Percentiles rank a stretch among this genome's conserved stretches.
Conservation (phyloP, 2,329 filamentous ascomycete genomes). For the Colletotrichum navitas region DNA sequence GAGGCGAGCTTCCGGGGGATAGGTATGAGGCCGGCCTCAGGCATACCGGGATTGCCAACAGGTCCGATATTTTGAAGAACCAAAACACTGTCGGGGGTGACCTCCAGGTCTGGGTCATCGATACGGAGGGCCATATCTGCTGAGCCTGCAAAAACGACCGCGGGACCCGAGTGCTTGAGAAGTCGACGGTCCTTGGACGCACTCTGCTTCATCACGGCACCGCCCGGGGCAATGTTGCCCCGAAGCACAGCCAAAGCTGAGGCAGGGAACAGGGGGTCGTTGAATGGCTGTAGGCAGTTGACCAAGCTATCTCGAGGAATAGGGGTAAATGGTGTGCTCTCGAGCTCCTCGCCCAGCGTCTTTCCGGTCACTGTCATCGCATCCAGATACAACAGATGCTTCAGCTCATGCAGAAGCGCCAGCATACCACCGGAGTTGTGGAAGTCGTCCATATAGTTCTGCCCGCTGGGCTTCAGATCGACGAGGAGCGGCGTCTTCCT, state of each 20-base stretch:
- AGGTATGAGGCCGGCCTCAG: slow-evolving; percentile 77
- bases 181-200: slow-evolving; percentile 80
- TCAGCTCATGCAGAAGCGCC: slow-evolving; percentile 82
- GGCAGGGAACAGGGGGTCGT: slow-evolving; percentile 74
- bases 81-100: slow-evolving; percentile 72
- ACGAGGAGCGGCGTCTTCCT: slow-evolving; percentile 84
- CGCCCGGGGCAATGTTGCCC: slow-evolving; percentile 86
- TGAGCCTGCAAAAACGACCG: slow-evolving; percentile 78
- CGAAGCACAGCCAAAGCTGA: slow-evolving; percentile 86
- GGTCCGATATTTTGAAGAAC: slow-evolving; percentile 91
- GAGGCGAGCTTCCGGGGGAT: slow-evolving; percentile 83
- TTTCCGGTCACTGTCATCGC: slow-evolving; percentile 88
- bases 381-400: slow-evolving; percentile 79
- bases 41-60: slow-evolving; percentile 93
- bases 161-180: slow-evolving; percentile 59
- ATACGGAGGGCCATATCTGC: slow-evolving; percentile 79
- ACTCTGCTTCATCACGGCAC: slow-evolving; percentile 91
- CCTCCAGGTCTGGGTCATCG: slow-evolving; percentile 70
- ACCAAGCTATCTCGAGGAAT: slow-evolving; percentile 51
- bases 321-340: slow-evolving; percentile 72
- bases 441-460: slow-evolving; percentile 91
- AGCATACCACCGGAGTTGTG: slow-evolving; percentile 90
- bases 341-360: slow-evolving; percentile 84
- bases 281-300: slow-evolving; percentile 74
- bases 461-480: slow-evolving; percentile 87